Conservation (phyloP, 148 eudicot genomes). For the Rhododendron kiyosumense region DNA sequence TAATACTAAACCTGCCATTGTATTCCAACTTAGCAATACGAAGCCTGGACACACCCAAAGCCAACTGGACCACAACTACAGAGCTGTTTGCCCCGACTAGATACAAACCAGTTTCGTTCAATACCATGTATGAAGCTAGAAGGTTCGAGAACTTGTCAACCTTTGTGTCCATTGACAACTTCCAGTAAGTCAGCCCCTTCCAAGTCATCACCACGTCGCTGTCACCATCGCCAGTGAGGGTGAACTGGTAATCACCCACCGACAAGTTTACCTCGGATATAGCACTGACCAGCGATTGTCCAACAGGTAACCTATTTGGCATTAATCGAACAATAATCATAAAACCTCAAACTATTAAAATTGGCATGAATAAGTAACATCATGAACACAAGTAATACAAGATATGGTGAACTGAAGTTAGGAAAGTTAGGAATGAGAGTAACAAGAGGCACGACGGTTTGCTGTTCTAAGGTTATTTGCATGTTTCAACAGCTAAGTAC, state of each 20-base stretch:
- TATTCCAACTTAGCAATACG: conserved; percentile 39
- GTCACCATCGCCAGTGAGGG: not conserved
- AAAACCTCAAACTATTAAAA: too few species aligned
- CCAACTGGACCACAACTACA: conserved; percentile 29
- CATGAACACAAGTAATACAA: too few species aligned
- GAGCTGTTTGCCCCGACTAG: conserved; percentile 41
- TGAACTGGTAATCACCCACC: too few species aligned
- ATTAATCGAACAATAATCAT: too few species aligned
- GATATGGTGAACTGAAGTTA: too few species aligned
- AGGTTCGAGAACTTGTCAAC: conserved; percentile 37
- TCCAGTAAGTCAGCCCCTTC: conserved; percentile 47
- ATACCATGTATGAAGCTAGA: conserved; percentile 30
- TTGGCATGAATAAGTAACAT: too few species aligned
- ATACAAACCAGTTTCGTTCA: conserved; percentile 48
- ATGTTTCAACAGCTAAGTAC: too few species aligned
- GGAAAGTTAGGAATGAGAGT: too few species aligned
- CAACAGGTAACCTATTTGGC: conserved; percentile 31
- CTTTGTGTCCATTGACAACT: conserved; percentile 34
- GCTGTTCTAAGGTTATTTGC: too few species aligned
- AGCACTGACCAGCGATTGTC: too few species aligned
- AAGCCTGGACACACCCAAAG: conserved; percentile 28
- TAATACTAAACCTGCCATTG: conserved; percentile 42
- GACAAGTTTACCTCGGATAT: too few species aligned
- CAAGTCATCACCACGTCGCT: conserved; percentile 51
- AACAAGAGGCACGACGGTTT: too few species aligned